Evolutionary conservation across 306 rosid species (phyloP), one percentile per base, ranked within the genome.

Genomic region (Canavalia gladiata): DNA sequence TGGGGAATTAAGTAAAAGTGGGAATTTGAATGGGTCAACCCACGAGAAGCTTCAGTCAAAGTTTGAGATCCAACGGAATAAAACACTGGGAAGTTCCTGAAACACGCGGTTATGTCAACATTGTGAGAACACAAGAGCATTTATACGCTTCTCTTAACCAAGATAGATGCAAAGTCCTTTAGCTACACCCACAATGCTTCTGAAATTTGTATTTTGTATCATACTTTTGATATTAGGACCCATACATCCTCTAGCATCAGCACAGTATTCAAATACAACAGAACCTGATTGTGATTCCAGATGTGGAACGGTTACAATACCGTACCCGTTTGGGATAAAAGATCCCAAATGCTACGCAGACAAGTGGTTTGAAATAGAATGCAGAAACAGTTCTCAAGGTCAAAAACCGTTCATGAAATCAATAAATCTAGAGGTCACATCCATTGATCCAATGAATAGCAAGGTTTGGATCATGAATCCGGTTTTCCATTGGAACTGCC

Each of bases 301-400:
- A 0, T 90, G 94, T 42, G 92, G 90, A 37, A 0, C 0, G 0
- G 2, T 85, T n/a, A 0, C 2, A 1, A 78, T 90, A 49, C 68
- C 88, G 9, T 81, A 68, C 51, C 92, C 94, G 1, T 90, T 88
- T 5, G 92, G 90, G 8, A 83, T 87, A 33, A 65, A 72, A 1
- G 64, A 66, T 54, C 68, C 82, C 3, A 28, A 51, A 6, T 88
- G 89, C 79, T 57, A 63, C 58, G 41, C 34, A 0, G 41, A 76
- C 45, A 50, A 70, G 6, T 59, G 87, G 87, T 88, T 87, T 2
- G 84, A 82, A 71, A 67, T 90, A 29, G 66, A 68, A 2, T 90
- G 94, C 77, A 30, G 59, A 46, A 37, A 13, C 8, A 47, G 42
- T 41, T 75, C 77, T 6, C n/a, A 12, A n/a, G 47, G 31, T 35